phyloP scores from a whole-genome alignment of 2,329 filamentous ascomycete genomes.

The Nothophaeocryptopus gaeumannii region DNA sequence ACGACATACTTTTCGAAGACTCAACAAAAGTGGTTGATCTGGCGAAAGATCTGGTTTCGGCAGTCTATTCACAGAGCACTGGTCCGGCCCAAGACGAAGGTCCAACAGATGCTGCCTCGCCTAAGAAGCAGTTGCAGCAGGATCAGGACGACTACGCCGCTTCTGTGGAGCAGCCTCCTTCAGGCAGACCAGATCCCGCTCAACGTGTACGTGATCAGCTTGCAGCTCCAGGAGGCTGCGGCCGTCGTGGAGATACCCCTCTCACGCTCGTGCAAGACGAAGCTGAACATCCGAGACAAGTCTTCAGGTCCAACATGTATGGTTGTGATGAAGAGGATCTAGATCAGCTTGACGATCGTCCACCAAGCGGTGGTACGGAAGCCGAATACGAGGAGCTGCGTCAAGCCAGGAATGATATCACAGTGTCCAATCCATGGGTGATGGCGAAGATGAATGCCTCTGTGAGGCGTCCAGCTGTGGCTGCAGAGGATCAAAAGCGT shows the following conservation, averaged over 20 bases:
- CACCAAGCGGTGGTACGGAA: conserved; percentile 16
- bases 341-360: conserved; percentile 20
- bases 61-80: conserved; percentile 19
- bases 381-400: conserved; percentile 34
- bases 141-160: neutral
- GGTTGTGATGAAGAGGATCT: conserved; percentile 37
- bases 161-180: too few species aligned
- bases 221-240: too few species aligned
- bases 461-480: neutral
- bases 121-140: conserved; percentile 4
- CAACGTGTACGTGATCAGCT: too few species aligned
- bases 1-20: conserved; percentile 66
- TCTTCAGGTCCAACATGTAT: conserved; percentile 36
- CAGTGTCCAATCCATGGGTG: conserved; percentile 49
- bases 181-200: too few species aligned
- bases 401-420: conserved; percentile 33
- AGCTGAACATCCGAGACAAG: neutral
- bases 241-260: too few species aligned
- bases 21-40: conserved; percentile 47
- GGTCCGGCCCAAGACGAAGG: neutral
- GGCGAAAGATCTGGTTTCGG: conserved; percentile 45
- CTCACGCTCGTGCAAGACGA: neutral
- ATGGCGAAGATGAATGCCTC: conserved; percentile 47
- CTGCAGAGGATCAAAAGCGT: neutral
- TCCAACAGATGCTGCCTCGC: conserved; percentile 3